phyloP scores from a whole-genome alignment of 2,329 filamentous ascomycete genomes.

The Phaeosphaeria sp. region DNA sequence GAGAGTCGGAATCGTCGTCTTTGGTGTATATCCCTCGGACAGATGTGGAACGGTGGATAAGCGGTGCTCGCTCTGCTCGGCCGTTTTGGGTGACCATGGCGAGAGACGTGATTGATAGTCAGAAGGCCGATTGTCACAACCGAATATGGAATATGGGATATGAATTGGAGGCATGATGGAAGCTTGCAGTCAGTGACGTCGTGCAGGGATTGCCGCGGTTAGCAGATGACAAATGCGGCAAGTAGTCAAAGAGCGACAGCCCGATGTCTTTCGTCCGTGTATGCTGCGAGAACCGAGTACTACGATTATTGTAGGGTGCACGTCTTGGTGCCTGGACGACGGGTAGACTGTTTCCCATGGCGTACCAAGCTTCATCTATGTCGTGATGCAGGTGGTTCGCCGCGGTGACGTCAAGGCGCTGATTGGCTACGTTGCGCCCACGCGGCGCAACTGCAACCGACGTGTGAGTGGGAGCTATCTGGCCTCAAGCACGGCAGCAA shows the following conservation, averaged over 20 bases:
- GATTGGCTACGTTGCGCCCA: conserved; percentile 40
- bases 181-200: background rate
- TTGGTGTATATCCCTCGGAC: conserved; percentile 15
- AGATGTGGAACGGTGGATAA: conserved; percentile 31
- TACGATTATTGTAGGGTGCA: too few species aligned
- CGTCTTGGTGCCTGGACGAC: background rate
- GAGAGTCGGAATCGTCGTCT: conserved; percentile 22
- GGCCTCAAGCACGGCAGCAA: conserved; percentile 37
- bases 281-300: too few species aligned
- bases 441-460: conserved; percentile 25
- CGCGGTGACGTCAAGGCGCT: conserved; percentile 31
- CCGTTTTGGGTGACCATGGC: conserved; percentile 20
- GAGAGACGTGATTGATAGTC: background rate
- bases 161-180: background rate
- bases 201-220: conserved; percentile 11
- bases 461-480: conserved; percentile 37
- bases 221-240: conserved; percentile 31
- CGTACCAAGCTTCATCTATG: background rate
- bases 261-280: conserved; percentile 22
- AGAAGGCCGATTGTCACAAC: background rate
- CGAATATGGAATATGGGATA: background rate
- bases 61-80: conserved; percentile 33
- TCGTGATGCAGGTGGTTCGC: background rate
- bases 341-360: background rate
- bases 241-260: conserved; percentile 6